phyloP scores from a whole-genome alignment of 768 basidiomycete species.

The Podaxis sp. region DNA sequence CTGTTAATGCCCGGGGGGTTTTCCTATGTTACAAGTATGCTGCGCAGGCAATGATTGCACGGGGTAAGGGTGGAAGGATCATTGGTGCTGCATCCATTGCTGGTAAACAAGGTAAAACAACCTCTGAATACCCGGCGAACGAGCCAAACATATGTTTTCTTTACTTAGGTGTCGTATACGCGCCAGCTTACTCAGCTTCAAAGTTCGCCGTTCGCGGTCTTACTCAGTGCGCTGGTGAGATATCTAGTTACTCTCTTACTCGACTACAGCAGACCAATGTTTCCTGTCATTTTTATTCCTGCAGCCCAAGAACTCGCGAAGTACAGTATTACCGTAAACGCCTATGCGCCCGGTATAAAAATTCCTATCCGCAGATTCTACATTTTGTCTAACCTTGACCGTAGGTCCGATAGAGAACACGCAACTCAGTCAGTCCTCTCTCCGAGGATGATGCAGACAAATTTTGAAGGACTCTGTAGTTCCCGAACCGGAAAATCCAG shows the following conservation, averaged over 20 bases:
- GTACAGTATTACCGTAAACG: slow-evolving; percentile 42
- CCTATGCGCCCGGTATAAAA: slow-evolving; percentile 34
- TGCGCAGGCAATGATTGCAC: slow-evolving; percentile 41
- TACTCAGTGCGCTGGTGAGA: slow-evolving; percentile 38
- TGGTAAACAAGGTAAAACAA: slow-evolving; percentile 30
- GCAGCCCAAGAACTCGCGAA: slow-evolving; percentile 37
- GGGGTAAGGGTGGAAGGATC: slow-evolving; percentile 43
- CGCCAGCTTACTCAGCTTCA: slow-evolving; percentile 28
- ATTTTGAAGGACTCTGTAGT: not conserved
- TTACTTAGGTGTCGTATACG: not conserved
- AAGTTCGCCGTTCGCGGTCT: slow-evolving; percentile 43
- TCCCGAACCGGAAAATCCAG: not conserved
- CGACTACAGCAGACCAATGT: not conserved
- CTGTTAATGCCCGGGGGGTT: slow-evolving; percentile 35
- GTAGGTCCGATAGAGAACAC: not conserved
- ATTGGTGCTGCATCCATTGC: slow-evolving; percentile 42
- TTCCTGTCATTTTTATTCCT: not conserved
- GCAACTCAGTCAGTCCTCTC: not conserved
- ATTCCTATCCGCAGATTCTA: not conserved
- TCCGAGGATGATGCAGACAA: not conserved
- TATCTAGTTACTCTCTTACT: not conserved
- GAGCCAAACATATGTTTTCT: not conserved
- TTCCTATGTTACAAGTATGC: slow-evolving; percentile 44
- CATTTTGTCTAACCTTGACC: not conserved
- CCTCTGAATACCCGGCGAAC: not conserved